A percentile compares a stretch with the other conserved stretches of the same genome.
Evolutionary conservation across 2,329 filamentous ascomycete genomes (phyloP).

Genomic region (Cryphonectria nitschkei): DNA sequence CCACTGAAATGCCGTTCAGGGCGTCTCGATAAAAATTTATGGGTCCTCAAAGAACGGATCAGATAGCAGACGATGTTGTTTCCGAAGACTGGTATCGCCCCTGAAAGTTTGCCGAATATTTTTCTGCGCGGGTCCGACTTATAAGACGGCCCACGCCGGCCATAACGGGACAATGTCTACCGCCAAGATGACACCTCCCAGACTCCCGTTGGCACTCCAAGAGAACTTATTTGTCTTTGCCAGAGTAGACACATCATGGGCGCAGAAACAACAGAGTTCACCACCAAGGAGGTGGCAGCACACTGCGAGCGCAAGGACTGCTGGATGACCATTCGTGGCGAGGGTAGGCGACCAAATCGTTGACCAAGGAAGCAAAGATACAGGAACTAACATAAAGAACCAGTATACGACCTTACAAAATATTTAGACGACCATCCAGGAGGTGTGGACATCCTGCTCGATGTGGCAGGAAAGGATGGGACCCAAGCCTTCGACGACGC

Average conservation of each 20-base stretch:
- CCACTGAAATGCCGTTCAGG: constrained; percentile 16
- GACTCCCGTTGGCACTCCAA: neutral
- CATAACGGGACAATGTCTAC: neutral
- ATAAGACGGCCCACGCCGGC: constrained; percentile 11
- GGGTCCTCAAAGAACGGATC: constrained; percentile 8
- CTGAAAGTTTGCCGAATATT: constrained; percentile 8
- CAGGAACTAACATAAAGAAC: neutral
- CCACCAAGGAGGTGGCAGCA: constrained; percentile 48
- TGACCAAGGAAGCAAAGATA: neutral
- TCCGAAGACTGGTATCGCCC: constrained; percentile 12
- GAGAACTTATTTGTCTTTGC: neutral
- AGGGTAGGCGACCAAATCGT: constrained; percentile 44
- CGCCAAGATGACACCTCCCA: neutral
- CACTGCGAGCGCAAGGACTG: constrained; percentile 53
- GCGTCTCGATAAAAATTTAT: constrained; percentile 16
- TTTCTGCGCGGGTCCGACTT: neutral
- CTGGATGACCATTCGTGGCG: constrained; percentile 60
- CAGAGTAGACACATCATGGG: constrained; percentile 25
- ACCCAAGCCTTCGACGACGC: constrained; percentile 83
- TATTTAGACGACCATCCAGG: constrained; percentile 68
- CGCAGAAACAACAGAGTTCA: constrained; percentile 34
- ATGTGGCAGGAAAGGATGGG: constrained; percentile 77
- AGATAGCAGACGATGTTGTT: neutral
- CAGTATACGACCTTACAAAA: constrained; percentile 62
- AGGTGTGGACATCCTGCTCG: constrained; percentile 76